Evolutionary conservation across 768 basidiomycete genomes (phyloP).

Genomic region (Calvatia gigantea): DNA sequence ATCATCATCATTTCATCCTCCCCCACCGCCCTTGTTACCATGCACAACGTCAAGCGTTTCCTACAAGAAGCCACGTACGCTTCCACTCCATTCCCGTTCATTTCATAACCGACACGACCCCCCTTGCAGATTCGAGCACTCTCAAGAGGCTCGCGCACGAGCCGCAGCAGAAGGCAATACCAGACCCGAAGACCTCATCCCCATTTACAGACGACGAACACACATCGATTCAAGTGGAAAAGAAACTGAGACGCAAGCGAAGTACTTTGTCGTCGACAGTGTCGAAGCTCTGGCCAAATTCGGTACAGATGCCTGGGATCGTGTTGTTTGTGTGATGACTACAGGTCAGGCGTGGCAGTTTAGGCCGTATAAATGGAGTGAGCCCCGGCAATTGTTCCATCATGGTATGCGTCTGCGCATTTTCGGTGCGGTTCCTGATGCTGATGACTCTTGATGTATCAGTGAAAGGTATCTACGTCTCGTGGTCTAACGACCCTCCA

Average conservation of each 20-base stretch:
- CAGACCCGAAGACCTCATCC: constrained; percentile 77
- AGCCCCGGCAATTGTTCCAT: constrained; percentile 89
- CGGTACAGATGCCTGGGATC: constrained; percentile 91
- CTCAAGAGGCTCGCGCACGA: constrained; percentile 69
- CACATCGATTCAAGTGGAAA: constrained; percentile 62
- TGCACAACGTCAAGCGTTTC: constrained; percentile 96
- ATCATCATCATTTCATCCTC: constrained; percentile 98
- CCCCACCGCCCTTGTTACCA: constrained; percentile 91
- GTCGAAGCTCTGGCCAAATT: constrained; percentile 93
- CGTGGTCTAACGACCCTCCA: constrained; percentile 91
- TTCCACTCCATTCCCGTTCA: neutral
- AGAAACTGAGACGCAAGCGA: constrained; percentile 51
- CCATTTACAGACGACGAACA: constrained; percentile 85
- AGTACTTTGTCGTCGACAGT: constrained; percentile 88
- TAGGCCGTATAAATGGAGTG: constrained; percentile 93
- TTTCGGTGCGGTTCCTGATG: neutral
- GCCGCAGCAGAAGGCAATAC: constrained; percentile 68
- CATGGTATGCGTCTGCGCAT: constrained; percentile 53
- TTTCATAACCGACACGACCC: neutral
- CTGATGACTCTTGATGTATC: neutral
- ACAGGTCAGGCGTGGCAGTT: constrained; percentile 99
- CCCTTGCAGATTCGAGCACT: constrained; percentile 60
- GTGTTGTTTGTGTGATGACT: constrained; percentile 96
- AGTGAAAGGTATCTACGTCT: constrained; percentile 96
- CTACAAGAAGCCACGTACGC: constrained; percentile 82